Conservation (phyloP, 306 rosid species). For the Sphenostylis stenocarpa region DNA sequence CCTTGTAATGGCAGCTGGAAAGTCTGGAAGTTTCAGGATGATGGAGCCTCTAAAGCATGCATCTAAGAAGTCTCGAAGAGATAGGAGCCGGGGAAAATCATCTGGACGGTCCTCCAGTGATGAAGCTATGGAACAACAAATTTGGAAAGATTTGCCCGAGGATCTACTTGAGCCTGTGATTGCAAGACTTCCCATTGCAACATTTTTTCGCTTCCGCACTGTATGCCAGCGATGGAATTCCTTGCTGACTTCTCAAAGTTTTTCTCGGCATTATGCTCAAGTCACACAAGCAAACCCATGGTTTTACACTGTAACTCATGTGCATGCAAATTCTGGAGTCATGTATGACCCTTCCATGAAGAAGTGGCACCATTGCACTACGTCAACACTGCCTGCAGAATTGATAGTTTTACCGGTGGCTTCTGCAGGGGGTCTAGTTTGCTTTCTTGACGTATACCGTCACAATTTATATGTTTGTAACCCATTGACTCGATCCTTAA, state of each 20-base stretch:
- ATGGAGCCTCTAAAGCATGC: conserved; percentile 64
- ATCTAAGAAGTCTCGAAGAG: conserved; percentile 64
- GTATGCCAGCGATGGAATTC: conserved; percentile 86
- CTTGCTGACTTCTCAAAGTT: conserved; percentile 69
- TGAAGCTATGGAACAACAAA: conserved; percentile 68
- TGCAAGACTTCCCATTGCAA: conserved; percentile 81
- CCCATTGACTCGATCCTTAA: conserved; percentile 83
- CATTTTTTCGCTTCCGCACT: conserved; percentile 76
- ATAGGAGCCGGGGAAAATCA: conserved; percentile 54
- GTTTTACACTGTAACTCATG: conserved; percentile 83
- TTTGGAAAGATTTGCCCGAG: conserved; percentile 88
- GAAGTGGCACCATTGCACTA: conserved; percentile 85
- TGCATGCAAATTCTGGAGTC: conserved; percentile 71
- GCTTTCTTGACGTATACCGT: conserved; percentile 70
- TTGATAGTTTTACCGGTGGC: conserved; percentile 74
- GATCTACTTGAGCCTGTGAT: conserved; percentile 83
- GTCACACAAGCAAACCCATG: conserved; percentile 70
- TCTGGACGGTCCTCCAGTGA: conserved; percentile 40
- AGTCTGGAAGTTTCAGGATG: conserved; percentile 51
- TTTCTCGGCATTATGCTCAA: conserved; percentile 64
- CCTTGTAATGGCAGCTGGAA: conserved; percentile 72
- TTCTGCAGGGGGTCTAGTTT: conserved; percentile 93
- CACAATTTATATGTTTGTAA: conserved; percentile 82
- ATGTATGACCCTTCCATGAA: conserved; percentile 82
- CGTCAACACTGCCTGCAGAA: conserved; percentile 57